Base-by-base conservation (phyloP, 176 grass and related monocot genomes). In the Triticum dicoccoides region DNA sequence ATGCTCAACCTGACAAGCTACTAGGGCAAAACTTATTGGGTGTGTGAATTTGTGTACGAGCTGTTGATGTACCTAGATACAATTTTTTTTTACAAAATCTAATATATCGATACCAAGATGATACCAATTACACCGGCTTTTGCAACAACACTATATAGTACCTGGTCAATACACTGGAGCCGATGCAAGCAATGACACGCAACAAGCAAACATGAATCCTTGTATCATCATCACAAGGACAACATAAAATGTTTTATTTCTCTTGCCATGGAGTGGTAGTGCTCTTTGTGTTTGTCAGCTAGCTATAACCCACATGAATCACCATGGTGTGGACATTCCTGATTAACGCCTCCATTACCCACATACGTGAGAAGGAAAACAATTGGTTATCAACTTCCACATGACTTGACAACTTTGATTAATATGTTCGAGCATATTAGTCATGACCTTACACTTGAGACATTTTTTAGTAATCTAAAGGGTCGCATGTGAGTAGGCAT, bases 261-360 rank as follows among this genome's bases (percentile, higher is more conserved):
- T 35, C 6, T 3, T 39, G 76, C 47, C 3, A 29, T 61, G 75
- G 11, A 73, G 78, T n/a, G 58, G 45, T 8, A 65, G 61, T 69
- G 37, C 61, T 64, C 33, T 38, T 51, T 83, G 58, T 84, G n/a
- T 68, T 79, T 84, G 85, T 74, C 61, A 75, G 7, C 27, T 87
- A 83, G 7, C 35, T 80, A 75, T 80, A 75, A 61, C 75, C 35
- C 14, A 12, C 33, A n/a, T 82, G 85, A 80, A 37, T 91, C 76
- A 87, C 3, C 61, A 25, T 62, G 85, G 80, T 45, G 61, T 58
- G 25, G 66, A 84, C 81, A 78, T 73, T 38, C 80, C 56, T 51
- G 4, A 66, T 44, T 7, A n/a, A 8, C 4, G 23, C 56, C 56
- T 59, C 20, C 17, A 59, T 59, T 59, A 59, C 42, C 11, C 74